Base-by-base conservation (phyloP, 2,329 filamentous ascomycete species). In the Rhynchosporium graminicola region DNA sequence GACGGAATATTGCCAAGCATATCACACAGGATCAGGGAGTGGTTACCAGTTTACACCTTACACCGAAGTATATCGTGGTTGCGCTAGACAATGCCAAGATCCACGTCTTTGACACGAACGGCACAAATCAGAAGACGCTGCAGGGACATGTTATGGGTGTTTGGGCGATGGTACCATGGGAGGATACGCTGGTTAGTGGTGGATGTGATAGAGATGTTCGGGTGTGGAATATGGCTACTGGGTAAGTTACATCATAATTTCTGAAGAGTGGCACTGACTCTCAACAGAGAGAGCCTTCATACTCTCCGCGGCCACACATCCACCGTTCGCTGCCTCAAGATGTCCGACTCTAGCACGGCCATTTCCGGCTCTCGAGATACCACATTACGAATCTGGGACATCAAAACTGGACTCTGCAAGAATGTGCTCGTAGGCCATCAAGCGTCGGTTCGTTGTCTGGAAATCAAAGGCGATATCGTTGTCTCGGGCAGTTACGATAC, bases 151-250 rank as follows among this genome's bases (percentile, higher is more conserved):
- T 98, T 50, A 99, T 99, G 95, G 95, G 95, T 46, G 95, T 99
- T 26, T 99, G 95, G 95, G 95, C 95, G 55, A 98, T 99, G 94
- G 92, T 99, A 29, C 95, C 95, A 6, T 97, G 93, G 91, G 94
- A 91, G 63, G 94, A 99, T 75, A 89, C 91, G 59, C 82, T 99
- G 65, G 95, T 99, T 64, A 97, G 92, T 71, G 95, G 95, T 71
- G 95, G 95, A 5, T 99, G 95, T 75, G 95, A 99, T 78, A 86
- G 95, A 64, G 95, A 99, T 74, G 95, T 99, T 33, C 85, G 95
- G 62, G 95, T 99, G 5, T 99, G 95, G 95, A 91, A 99, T 73
- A 87, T 99, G 80, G 87, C 88, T 57, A 96, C 91, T 65, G 95
- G 93, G 91, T 96, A 84, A 75, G 86, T 70, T 70, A 55, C 65